Base-by-base conservation (phyloP, 2,329 filamentous ascomycete species). In the Colletotrichum higginsianum region DNA sequence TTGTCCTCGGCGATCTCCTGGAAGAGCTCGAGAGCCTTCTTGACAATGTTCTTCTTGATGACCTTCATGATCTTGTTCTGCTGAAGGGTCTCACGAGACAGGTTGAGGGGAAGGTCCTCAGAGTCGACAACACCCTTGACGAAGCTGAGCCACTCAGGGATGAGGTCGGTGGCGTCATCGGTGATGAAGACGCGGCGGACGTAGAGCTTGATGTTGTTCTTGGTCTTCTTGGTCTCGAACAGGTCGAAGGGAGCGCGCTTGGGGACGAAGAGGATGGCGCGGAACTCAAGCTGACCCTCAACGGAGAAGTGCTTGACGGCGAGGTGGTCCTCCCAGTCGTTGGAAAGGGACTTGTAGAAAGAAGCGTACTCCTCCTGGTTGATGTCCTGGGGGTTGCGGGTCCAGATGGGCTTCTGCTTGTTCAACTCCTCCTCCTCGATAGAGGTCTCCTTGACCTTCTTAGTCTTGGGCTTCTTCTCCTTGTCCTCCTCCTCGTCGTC, bases 61-160 rank as follows among this genome's bases (percentile, higher is more conserved):
- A 98, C 96, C 93, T 98, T 98, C 96, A 98, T 98, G 90, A 99
- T 99, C 95, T 98, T 98, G 94, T 98, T 99, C 91, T 98, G 96
- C 89, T 99, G 96, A 61, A 99, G 94, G 71, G 96, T 98, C 92
- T 99, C 96, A 93, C 96, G 96, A 82, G 96, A 98, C 88, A 99
- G 87, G 92, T 99, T 99, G 85, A 99, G 93, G 79, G 96, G 96
- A 75, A 99, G 93, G 85, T 99, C 96, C 91, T 99, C 96, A 81
- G 96, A 99, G 88, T 99, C 96, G 85, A 99, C 96, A 80, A 99
- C 96, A 93, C 96, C 96, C 94, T 99, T 99, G 92, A 99, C 88
- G 88, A 99, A 99, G 88, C 94, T 91, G 82, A 99, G 92, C 96
- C 96, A 99, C 90, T 99, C 96, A 73, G 96, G 96, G 77, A 99